Conservation (phyloP, 2,329 filamentous ascomycete species). For the Penicillium digitatum region DNA sequence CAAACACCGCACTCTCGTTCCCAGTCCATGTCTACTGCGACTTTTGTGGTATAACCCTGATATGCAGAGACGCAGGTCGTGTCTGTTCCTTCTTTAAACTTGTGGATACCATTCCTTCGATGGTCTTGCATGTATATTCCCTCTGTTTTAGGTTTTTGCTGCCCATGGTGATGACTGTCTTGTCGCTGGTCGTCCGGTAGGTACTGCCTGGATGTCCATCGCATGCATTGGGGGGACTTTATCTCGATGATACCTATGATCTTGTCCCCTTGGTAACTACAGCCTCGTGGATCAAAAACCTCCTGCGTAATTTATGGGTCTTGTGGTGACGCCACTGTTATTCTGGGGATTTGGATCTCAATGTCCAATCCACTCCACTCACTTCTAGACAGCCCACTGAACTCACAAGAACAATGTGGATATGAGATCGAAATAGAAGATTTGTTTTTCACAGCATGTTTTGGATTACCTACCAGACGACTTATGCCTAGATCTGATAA, state of each 20-base stretch:
- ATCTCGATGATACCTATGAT: background rate
- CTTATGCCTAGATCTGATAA: background rate
- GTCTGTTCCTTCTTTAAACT: background rate
- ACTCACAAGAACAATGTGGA: background rate
- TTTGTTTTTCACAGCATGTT: background rate
- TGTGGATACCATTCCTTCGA: background rate
- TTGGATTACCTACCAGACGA: background rate
- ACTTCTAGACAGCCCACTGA: background rate
- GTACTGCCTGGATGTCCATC: background rate
- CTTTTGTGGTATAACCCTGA: background rate
- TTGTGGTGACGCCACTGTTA: background rate
- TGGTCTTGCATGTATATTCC: background rate
- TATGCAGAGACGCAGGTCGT: background rate
- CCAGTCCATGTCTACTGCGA: background rate
- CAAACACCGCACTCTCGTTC: conserved; percentile 6
- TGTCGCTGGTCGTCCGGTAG: too few relatives aligned
- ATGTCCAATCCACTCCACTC: conserved; percentile 3
- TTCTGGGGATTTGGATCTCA: background rate
- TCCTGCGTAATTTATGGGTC: conserved; percentile 5
- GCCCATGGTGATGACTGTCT: background rate
- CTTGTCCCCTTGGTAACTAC: background rate
- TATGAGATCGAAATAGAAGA: background rate
- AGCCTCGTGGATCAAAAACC: background rate
- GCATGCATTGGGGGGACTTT: background rate
- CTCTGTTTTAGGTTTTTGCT: background rate